Evolutionary conservation across 257 asterid genomes (phyloP), one percentile per base, ranked within the genome.

Genomic region (Lycium ferocissimum): DNA sequence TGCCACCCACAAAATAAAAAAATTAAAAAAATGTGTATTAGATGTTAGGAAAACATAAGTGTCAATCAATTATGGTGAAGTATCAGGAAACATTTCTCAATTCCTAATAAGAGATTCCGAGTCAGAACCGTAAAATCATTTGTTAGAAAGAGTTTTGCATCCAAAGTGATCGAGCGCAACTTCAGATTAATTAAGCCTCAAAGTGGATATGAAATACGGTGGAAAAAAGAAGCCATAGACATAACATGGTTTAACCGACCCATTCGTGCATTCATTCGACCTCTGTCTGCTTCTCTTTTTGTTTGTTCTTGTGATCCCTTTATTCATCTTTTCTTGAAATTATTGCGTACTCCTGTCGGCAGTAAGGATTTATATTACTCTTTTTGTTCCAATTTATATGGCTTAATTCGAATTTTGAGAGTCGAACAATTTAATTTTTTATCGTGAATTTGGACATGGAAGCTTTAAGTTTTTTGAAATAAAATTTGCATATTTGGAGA

Each of bases 1-100:
- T 53, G 63, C 83, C 87, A 81, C 79, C 89, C 90, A 79, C 79
- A 47, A 15, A 22, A 45, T 1, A 20, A 0, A 18, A 43, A 15
- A 22, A 45, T 1, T 11, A 0, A 18, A 43, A 9, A 18, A 71
- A 15, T 17, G 0, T 5, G 45, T 11, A 83, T 17, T 40, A 6
- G 2, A 82, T 37, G 65, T 37, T 71, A 66, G 67, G 12, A 66
- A 49, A 9, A 67, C 66, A 82, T 58, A 84, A 14, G 15, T 13
- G 11, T 45, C 2, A 47, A 2, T 35, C 6, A 66, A 33, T 35
- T 6, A 0, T 63, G 5, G n/a, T 65, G 18, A 18, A 65, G 10
- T 14, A 7, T 4, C 14, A 14, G 7, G 8, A 26, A 26, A 0
- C 9, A 61, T n/a, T 18, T 18, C 0, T 2, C 9, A 49, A 9